Evolutionary conservation across 2,329 filamentous ascomycete species (phyloP), one percentile per base, ranked within the genome.

Genomic region (Catunica adiposa): DNA sequence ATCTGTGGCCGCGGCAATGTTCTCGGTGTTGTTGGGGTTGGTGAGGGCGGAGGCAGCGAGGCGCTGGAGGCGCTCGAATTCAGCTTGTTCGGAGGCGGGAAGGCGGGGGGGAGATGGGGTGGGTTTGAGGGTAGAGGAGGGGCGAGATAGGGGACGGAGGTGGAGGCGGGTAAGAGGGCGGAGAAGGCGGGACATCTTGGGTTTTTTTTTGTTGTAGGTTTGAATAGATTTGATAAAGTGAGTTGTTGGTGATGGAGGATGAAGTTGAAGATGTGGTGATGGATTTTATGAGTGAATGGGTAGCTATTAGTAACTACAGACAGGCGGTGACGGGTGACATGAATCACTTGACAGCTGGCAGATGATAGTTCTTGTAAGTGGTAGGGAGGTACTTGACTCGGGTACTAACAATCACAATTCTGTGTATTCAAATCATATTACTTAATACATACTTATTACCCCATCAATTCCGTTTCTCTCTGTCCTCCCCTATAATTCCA

Each of bases 61-160:
- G 62, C 79, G 79, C 66, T 96, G 89, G 3, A 97, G 83, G 44
- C 82, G 77, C 69, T 96, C 89, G 67, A 92, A 95, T 61, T 94
- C 79, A 66, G 89, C 86, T 72, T 96, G 89, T 62, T 95, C 83
- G 68, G 86, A 82, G 63, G 88, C 82, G 5, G 90, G 88, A 9
- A 97, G 86, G 51, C 88, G 85, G 0, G 88, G 89, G 15, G 92
- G 92, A 6, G 86, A 71, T 23, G 90, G 86, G 11, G 73, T 73
- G 55, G 69, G 66, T 69, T 76, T 78, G 60, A 70, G 61, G 57
- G 68, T 66, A 62, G 70, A 67, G 61, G 64, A 63, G 61, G 64
- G 62, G 61, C 62, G 64, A 56, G 57, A 55, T 56, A 59, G 42
- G 50, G 48, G 46, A 26, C 44, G 56, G 48, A 53, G 37, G 26